Percentiles rank a stretch among this genome's conserved stretches.
These are phyloP conservation scores for Neoarthrinium moseri DNA, from an alignment of 2,329 filamentous ascomycete species.

Conservation along the genomic window DNA sequence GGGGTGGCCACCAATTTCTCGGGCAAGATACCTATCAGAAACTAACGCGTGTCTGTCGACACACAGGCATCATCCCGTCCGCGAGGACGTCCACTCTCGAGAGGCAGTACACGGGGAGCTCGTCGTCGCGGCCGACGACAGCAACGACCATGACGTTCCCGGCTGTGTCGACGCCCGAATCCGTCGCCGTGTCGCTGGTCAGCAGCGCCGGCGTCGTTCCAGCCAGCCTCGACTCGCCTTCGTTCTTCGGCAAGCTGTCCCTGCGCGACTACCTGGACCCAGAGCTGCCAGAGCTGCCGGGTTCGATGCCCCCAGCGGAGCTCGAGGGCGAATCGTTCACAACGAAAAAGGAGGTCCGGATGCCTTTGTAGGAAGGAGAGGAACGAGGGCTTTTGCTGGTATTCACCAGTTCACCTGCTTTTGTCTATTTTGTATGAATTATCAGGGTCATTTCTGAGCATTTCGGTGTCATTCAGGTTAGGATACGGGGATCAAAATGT, in stretches of 20 bases:
- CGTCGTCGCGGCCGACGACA: neutral
- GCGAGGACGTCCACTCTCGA: neutral
- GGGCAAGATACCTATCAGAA: slow-evolving; percentile 1
- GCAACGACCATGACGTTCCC: neutral
- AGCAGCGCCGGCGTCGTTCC: no score
- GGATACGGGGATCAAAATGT: no score
- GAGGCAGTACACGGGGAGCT: slow-evolving; percentile 4
- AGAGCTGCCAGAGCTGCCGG: slow-evolving; percentile 1
- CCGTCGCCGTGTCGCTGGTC: slow-evolving; percentile 1
- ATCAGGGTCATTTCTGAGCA: no score
- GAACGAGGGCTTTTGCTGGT: no score
- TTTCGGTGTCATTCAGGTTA: no score
- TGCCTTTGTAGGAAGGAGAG: neutral
- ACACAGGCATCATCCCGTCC: slow-evolving; percentile 1
- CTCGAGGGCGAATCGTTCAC: slow-evolving; percentile 3
- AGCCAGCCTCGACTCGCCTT: slow-evolving; percentile 4
- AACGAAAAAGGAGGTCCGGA: neutral
- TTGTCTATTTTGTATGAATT: no score
- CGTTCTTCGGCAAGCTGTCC: slow-evolving; percentile 2
- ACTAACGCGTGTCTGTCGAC: neutral
- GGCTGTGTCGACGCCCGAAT: slow-evolving; percentile 4
- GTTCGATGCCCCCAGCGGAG: slow-evolving; percentile 5
- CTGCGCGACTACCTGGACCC: slow-evolving; percentile 1
- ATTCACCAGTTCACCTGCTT: no score
- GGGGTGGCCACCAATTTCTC: neutral